Percentiles rank a stretch among this genome's conserved stretches.
phyloP scores from a whole-genome alignment of 1,139 yeast species.

The Scheffersomyces cryptocercus region DNA sequence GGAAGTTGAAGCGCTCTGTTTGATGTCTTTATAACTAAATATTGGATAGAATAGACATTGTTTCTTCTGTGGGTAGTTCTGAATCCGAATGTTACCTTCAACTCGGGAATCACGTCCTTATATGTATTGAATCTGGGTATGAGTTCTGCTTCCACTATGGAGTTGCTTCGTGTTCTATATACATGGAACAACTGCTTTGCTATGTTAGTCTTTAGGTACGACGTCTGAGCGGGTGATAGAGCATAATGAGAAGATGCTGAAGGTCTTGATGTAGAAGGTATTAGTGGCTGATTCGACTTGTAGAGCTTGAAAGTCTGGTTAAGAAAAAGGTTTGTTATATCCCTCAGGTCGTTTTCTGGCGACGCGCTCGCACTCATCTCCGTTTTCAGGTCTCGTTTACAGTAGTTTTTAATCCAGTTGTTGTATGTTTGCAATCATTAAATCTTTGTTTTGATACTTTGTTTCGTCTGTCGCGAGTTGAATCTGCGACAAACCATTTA shows the following conservation, averaged over 20 bases:
- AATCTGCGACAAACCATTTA: not conserved
- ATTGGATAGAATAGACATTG: not conserved
- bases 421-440: too few relatives aligned
- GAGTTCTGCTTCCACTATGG: conserved; percentile 8
- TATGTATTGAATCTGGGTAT: conserved; percentile 10
- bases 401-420: too few relatives aligned
- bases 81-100: conserved; percentile 5
- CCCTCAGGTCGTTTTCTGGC: too few relatives aligned
- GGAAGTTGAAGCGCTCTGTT: conserved; percentile 7
- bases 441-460: too few relatives aligned
- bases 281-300: conserved; percentile 7
- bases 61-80: not conserved
- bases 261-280: not conserved
- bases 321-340: conserved; percentile 6
- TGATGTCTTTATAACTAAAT: not conserved
- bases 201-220: conserved; percentile 9
- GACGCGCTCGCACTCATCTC: too few relatives aligned
- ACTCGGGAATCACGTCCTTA: conserved; percentile 9
- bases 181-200: conserved; percentile 6
- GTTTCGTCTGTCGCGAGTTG: not conserved
- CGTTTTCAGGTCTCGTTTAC: too few relatives aligned
- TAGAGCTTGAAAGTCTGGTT: conserved; percentile 15
- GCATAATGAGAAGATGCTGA: conserved; percentile 4
- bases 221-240: conserved; percentile 4
- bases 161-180: conserved; percentile 2